Evolutionary conservation across 495 filamentous ascomycete genomes (phyloP), one percentile per base, ranked within the genome.

Genomic region (Aspergillus ellipticus): DNA sequence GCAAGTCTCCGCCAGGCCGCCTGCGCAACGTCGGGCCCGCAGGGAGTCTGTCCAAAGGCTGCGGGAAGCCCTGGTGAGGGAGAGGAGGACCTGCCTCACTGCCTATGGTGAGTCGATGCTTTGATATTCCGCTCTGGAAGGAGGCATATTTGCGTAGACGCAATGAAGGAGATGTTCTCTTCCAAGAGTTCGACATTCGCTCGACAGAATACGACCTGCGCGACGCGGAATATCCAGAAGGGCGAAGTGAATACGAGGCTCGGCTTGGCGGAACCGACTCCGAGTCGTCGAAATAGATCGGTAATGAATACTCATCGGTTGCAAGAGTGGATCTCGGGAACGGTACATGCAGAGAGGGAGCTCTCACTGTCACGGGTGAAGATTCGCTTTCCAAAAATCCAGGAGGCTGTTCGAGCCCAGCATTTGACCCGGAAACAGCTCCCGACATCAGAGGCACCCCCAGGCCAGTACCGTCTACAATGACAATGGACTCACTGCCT

Each of bases 1-100:
- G 85, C 49, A 98, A 75, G 73, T 97, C 87, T 33, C 94, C 92
- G 47, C 94, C 94, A 16, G 93, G 95, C 24, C 89, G 83, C 64
- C 94, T 82, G 54, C 94, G 83, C 39, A 98, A 83, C 56, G 89
- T 80, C 46, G 75, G 79, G 13, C 69, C 73, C 6, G 68, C 62
- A 31, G 66, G n/a, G n/a, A n/a, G 65, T 51, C 68, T 74, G 33
- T 76, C 72, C n/a, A 59, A 42, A 29, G 64, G 49, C 39, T 75
- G 74, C 16, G 70, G 73, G 6, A 68, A 63, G 54, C 66, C 58
- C 11, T 56, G 67, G 26, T 74, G 68, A 35, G 72, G 68, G 39
- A 62, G 79, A 7, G 84, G 85, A 33, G 76, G 75, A 0, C 76
- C 83, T 21, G 77, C 74, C 57, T 86, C 85, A 59, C 86, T 85